Conservation (phyloP, 148 eudicot species). For the Rheum nobile region DNA sequence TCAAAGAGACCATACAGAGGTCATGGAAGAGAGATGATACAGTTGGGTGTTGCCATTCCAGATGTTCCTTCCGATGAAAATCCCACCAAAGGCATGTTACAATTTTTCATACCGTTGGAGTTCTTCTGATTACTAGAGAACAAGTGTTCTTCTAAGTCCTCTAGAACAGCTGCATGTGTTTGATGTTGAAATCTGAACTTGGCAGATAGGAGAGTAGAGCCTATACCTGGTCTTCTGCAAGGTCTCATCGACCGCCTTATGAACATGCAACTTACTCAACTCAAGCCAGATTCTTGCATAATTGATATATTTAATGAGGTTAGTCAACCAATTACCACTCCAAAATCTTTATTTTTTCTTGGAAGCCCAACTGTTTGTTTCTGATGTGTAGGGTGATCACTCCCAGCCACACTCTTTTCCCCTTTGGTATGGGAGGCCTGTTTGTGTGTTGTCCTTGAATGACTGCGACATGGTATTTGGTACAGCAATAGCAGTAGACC, state of each 20-base stretch:
- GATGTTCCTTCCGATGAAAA: conserved; percentile 31
- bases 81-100: neutral
- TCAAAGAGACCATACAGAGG: conserved; percentile 51
- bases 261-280: conserved; percentile 24
- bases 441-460: conserved; percentile 35
- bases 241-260: conserved; percentile 36
- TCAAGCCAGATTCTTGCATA: conserved; percentile 48
- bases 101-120: neutral
- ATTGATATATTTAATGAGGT: conserved; percentile 62
- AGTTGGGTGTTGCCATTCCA: conserved; percentile 41
- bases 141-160: neutral
- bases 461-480: conserved; percentile 60
- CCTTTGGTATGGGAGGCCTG: conserved; percentile 44
- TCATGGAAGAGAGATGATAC: conserved; percentile 60
- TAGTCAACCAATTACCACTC: neutral
- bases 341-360: neutral
- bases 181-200: conserved; percentile 12
- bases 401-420: conserved; percentile 55
- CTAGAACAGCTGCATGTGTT: neutral
- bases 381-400: conserved; percentile 37
- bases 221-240: conserved; percentile 42
- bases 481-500: conserved; percentile 21
- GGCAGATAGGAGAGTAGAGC: conserved; percentile 40
- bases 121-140: neutral
- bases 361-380: conserved; percentile 10